Evolutionary conservation across 176 grass and related monocot genomes (phyloP).

Genomic region (Themeda triandra): DNA sequence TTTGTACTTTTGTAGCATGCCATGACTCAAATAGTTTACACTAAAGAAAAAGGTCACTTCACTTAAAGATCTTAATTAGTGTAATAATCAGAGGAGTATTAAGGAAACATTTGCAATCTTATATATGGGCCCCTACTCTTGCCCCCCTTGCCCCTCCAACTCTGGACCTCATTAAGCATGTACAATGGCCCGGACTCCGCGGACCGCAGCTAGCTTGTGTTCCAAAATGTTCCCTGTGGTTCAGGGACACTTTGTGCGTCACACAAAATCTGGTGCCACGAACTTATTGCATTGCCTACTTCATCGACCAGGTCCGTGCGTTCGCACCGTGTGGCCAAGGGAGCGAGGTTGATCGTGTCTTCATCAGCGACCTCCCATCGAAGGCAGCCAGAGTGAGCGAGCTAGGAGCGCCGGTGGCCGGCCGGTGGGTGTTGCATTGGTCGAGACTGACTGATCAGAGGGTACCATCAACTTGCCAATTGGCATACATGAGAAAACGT

Average conservation of each 20-base stretch:
- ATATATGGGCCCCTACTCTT: no score
- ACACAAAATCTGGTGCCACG: neutral
- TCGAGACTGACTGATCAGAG: no score
- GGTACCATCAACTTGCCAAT: neutral
- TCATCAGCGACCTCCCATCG: neutral
- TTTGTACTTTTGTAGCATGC: no score
- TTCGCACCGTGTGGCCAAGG: neutral
- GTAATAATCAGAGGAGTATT: no score
- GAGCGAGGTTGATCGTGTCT: neutral
- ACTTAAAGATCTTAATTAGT: no score
- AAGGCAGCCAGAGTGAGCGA: neutral
- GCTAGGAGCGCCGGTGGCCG: no score
- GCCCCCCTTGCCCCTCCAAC: no score
- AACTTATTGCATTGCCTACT: neutral
- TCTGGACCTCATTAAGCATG: no score
- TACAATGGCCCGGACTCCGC: neutral
- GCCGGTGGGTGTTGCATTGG: no score
- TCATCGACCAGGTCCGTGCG: neutral
- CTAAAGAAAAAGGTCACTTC: no score
- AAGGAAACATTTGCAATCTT: no score
- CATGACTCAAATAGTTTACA: no score
- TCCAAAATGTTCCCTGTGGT: neutral
- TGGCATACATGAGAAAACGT: neutral
- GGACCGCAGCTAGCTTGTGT: neutral
- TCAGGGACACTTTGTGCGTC: neutral